Conservation (phyloP, 1,139 yeast species). For the Entelexis paramagnoliae region DNA sequence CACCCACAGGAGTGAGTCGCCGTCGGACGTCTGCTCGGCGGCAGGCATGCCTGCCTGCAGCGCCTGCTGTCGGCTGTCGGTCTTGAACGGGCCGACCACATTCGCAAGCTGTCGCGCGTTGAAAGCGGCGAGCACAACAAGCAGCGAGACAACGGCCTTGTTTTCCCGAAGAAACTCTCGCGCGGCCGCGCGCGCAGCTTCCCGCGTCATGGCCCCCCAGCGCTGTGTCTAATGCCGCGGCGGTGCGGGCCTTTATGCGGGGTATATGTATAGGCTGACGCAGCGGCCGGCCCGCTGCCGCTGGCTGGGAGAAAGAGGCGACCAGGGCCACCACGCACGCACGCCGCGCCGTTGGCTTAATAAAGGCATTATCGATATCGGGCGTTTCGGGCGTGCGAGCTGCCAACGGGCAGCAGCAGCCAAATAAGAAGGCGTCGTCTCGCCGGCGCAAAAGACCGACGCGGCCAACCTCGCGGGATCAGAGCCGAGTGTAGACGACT, state of each 20-base stretch:
- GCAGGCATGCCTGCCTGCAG: background rate
- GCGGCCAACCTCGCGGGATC: no score
- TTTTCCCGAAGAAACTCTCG: constrained; percentile 3
- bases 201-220: background rate
- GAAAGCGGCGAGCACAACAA: background rate
- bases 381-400: no score
- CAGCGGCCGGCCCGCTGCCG: no score
- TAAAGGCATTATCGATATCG: no score
- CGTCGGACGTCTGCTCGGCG: constrained; percentile 2
- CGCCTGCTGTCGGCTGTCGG: background rate
- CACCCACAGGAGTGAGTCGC: constrained; percentile 18
- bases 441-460: no score
- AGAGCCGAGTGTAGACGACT: no score
- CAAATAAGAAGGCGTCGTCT: no score
- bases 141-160: constrained; percentile 3
- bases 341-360: no score
- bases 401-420: no score
- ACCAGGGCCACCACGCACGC: no score
- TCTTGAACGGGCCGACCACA: constrained; percentile 1
- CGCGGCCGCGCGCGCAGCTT: constrained; percentile 5
- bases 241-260: background rate
- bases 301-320: no score
- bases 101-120: constrained; percentile 6
- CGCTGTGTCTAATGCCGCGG: background rate
- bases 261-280: background rate